Evolutionary conservation across 768 basidiomycete genomes (phyloP).

Genomic region (Rhizopogon vinicolor): DNA sequence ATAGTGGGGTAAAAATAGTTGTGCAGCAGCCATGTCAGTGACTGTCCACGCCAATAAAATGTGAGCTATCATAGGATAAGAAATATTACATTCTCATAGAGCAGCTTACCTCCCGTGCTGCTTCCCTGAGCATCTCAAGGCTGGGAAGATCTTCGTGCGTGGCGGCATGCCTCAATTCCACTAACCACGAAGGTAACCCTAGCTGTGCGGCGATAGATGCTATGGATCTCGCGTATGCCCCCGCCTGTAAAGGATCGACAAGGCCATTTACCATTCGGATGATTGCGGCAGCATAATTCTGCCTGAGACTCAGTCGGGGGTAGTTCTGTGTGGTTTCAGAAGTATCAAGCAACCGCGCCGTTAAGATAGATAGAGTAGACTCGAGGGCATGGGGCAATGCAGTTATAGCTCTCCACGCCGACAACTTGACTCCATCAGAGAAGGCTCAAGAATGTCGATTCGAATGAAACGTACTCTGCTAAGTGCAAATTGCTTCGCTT

Average conservation of each 20-base stretch:
- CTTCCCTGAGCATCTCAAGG: conserved; percentile 73
- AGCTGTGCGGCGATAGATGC: conserved; percentile 83
- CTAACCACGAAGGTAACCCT: conserved; percentile 82
- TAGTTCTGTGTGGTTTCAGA: conserved; percentile 11
- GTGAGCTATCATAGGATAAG: conserved; percentile 6
- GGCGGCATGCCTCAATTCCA: conserved; percentile 90
- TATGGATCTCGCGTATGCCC: conserved; percentile 88
- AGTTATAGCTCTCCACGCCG: conserved; percentile 75
- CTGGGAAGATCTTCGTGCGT: conserved; percentile 95
- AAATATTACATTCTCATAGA: conserved; percentile 10
- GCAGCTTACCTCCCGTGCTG: conserved; percentile 56
- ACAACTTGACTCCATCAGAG: conserved; percentile 42
- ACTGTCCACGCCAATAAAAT: conserved; percentile 35
- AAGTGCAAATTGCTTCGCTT: conserved; percentile 54
- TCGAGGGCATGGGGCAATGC: conserved; percentile 81
- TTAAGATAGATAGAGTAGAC: conserved; percentile 59
- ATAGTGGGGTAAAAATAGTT: conserved; percentile 83
- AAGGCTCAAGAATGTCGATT: not conserved
- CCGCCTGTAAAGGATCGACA: conserved; percentile 90
- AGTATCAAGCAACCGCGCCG: conserved; percentile 53
- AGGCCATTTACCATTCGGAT: conserved; percentile 92
- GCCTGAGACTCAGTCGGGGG: conserved; percentile 53
- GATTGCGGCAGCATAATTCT: conserved; percentile 76
- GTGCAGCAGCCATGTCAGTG: conserved; percentile 76
- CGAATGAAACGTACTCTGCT: conserved; percentile 47